Conservation (phyloP, 179 eudicot species). For the Beta macrorhiza region DNA sequence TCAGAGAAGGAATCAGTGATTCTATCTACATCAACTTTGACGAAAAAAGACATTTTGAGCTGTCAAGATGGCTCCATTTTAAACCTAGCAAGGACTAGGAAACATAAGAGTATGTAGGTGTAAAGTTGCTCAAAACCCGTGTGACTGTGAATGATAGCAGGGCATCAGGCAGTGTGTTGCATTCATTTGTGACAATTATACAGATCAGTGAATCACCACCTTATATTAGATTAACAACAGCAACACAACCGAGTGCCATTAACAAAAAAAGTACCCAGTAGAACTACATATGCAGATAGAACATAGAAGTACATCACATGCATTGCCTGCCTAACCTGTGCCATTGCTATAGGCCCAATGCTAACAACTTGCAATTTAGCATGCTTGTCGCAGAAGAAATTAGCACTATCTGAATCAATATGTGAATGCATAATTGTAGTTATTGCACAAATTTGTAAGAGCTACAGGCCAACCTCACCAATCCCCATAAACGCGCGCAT, state of each 20-base stretch:
- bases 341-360: background rate
- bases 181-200: background rate
- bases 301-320: background rate
- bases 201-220: background rate
- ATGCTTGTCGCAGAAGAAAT: slow-evolving; percentile 9
- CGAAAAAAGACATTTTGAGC: background rate
- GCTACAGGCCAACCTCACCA: slow-evolving; percentile 71
- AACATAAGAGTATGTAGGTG: background rate
- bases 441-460: slow-evolving; percentile 16
- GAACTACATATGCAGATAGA: background rate
- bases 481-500: slow-evolving; percentile 93
- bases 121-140: background rate
- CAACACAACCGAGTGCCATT: background rate
- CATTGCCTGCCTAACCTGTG: background rate
- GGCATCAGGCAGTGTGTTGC: too few species aligned
- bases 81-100: background rate
- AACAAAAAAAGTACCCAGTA: background rate
- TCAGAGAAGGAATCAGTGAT: background rate
- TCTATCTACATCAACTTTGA: slow-evolving; percentile 7
- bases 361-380: background rate
- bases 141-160: background rate
- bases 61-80: background rate
- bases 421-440: slow-evolving; percentile 5
- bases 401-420: background rate
- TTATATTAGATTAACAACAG: background rate